Evolutionary conservation across 108 stramenopile species (phyloP).

Genomic region (Cyclostephanos invisitatus): DNA sequence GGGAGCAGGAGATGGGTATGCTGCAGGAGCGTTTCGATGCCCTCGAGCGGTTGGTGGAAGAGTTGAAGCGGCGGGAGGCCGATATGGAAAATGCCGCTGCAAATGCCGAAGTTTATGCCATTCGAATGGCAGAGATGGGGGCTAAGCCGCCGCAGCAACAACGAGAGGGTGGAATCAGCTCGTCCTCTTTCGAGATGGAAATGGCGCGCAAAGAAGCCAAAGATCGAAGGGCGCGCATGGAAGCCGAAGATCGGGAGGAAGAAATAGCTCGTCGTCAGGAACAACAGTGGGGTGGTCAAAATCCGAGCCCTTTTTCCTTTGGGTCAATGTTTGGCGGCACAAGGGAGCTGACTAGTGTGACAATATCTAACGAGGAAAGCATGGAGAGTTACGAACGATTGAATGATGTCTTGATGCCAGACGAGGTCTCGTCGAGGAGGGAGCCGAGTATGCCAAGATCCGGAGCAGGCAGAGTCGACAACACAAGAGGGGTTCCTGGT

Average conservation of each 20-base stretch:
- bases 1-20: conserved; percentile 39
- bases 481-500: conserved; percentile 2
- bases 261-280: background rate
- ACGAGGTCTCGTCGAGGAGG: conserved; percentile 20
- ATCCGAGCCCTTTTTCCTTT: conserved; percentile 6
- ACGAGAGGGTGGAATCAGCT: background rate
- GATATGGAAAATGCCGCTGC: conserved; percentile 3
- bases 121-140: conserved; percentile 15
- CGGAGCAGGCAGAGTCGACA: conserved; percentile 6
- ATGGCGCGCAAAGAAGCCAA: conserved; percentile 3
- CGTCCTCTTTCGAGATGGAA: conserved; percentile 9
- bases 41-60: conserved; percentile 29
- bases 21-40: conserved; percentile 28
- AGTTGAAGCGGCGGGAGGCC: conserved; percentile 22
- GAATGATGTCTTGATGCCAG: conserved; percentile 28
- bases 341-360: background rate
- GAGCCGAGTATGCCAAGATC: conserved; percentile 6
- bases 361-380: conserved; percentile 1
- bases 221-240: background rate
- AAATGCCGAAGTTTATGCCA: conserved; percentile 11
- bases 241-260: background rate
- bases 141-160: conserved; percentile 10
- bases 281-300: background rate
- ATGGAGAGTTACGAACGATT: conserved; percentile 22
- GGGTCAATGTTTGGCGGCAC: conserved; percentile 11